These are phyloP conservation scores for Saccharomycopsis malanga DNA, from an alignment of 805 yeast genomes.

Conservation along the genomic window DNA sequence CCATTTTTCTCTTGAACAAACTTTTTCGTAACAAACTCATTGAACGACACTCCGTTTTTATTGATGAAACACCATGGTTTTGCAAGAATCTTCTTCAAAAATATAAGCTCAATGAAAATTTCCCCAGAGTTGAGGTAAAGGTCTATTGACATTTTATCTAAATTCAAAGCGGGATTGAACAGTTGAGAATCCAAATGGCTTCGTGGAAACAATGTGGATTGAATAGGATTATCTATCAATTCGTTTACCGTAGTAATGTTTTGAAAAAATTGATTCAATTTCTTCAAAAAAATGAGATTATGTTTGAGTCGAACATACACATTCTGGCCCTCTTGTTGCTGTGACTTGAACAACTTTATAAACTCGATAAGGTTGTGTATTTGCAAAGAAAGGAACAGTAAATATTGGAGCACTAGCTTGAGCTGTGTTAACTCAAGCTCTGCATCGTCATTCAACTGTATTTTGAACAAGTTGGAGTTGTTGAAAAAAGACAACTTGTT, in stretches of 20 bases:
- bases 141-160: slow-evolving; percentile 17
- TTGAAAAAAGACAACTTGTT: slow-evolving; percentile 13
- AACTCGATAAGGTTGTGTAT: slow-evolving; percentile 8
- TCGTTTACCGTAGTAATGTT: slow-evolving; percentile 3
- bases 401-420: slow-evolving; percentile 3
- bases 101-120: slow-evolving; percentile 19
- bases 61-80: slow-evolving; percentile 22
- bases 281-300: slow-evolving; percentile 16
- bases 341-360: background rate
- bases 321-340: background rate
- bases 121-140: slow-evolving; percentile 20
- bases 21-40: slow-evolving; percentile 18
- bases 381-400: slow-evolving; percentile 12
- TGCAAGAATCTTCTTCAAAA: slow-evolving; percentile 13
- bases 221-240: slow-evolving; percentile 13
- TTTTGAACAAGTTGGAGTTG: slow-evolving; percentile 10
- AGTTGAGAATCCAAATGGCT: slow-evolving; percentile 6
- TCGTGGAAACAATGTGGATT: slow-evolving; percentile 13
- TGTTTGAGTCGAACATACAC: slow-evolving; percentile 1
- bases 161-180: slow-evolving; percentile 13
- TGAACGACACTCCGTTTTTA: slow-evolving; percentile 16
- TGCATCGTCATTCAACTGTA: slow-evolving; percentile 6
- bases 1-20: slow-evolving; percentile 5
- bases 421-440: slow-evolving; percentile 12
- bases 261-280: slow-evolving; percentile 16